Evolutionary conservation across 805 yeast species (phyloP).

Genomic region (Teunomyces lycoperdinae): DNA sequence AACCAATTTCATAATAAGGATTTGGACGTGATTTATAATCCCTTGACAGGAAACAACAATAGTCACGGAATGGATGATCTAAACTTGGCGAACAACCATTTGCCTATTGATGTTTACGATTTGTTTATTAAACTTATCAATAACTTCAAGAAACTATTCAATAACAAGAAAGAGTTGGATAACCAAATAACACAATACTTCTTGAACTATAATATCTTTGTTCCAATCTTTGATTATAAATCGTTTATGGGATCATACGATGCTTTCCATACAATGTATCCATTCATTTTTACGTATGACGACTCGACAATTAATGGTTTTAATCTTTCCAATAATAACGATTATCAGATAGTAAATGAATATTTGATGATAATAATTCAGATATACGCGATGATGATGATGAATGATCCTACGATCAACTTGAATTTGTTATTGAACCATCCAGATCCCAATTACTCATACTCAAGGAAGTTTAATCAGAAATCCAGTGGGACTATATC

Average conservation of each 20-base stretch:
- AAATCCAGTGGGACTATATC: slow-evolving; percentile 2
- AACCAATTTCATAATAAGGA: slow-evolving; percentile 36
- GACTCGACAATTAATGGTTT: slow-evolving; percentile 47
- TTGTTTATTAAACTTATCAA: slow-evolving; percentile 42
- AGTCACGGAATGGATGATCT: slow-evolving; percentile 5
- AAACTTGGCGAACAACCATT: slow-evolving; percentile 12
- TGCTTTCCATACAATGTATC: slow-evolving; percentile 46
- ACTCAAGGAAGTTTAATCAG: slow-evolving; percentile 3
- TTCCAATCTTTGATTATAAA: slow-evolving; percentile 55
- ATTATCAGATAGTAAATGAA: slow-evolving; percentile 40
- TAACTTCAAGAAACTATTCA: slow-evolving; percentile 40
- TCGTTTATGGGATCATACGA: slow-evolving; percentile 51
- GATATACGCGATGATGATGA: slow-evolving; percentile 50
- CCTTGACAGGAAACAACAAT: slow-evolving; percentile 27
- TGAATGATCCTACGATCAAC: slow-evolving; percentile 47
- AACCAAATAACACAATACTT: slow-evolving; percentile 48
- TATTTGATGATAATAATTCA: slow-evolving; percentile 45
- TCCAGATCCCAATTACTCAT: slow-evolving; percentile 28
- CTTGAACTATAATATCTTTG: slow-evolving; percentile 49
- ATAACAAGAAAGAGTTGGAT: slow-evolving; percentile 40
- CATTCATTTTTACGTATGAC: slow-evolving; percentile 45
- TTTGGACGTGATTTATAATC: slow-evolving; percentile 38
- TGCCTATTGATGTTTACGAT: slow-evolving; percentile 42
- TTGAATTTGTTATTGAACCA: slow-evolving; percentile 41
- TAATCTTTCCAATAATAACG: slow-evolving; percentile 41